Conservation (phyloP, 805 yeast genomes). For the Pichia membranifaciens region DNA sequence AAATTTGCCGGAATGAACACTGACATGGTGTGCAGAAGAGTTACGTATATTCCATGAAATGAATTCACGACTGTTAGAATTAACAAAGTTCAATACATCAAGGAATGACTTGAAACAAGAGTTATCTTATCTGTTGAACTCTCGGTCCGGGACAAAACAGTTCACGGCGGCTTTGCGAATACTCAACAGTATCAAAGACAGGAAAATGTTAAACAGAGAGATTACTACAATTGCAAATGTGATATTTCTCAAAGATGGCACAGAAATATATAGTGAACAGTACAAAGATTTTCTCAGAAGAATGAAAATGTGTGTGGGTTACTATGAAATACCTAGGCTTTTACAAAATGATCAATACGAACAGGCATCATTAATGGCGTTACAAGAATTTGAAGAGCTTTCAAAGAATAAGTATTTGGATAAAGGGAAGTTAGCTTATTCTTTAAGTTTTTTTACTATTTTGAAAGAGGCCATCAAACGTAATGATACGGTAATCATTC, state of each 20-base stretch:
- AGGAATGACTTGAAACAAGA: not conserved
- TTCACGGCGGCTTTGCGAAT: not conserved
- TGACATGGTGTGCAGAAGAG: too few species aligned
- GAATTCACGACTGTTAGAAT: not conserved
- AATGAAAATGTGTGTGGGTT: conserved; percentile 8
- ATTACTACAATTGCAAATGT: conserved; percentile 13
- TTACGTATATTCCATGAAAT: not conserved
- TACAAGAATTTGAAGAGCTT: conserved; percentile 7
- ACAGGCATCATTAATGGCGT: conserved; percentile 16
- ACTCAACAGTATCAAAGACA: not conserved
- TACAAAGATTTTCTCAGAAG: conserved; percentile 12
- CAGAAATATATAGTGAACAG: conserved; percentile 9
- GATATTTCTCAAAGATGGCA: conserved; percentile 13
- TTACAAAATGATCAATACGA: conserved; percentile 21
- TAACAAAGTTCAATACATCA: not conserved
- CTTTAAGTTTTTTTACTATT: conserved; percentile 13
- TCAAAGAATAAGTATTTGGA: not conserved
- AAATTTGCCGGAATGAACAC: too few species aligned
- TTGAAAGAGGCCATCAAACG: conserved; percentile 18
- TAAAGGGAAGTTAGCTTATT: conserved; percentile 1
- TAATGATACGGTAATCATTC: conserved; percentile 19
- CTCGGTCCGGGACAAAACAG: not conserved
- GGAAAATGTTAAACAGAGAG: conserved; percentile 1
- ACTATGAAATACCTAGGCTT: conserved; percentile 19
- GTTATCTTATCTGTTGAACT: not conserved